Conservation (phyloP, 768 basidiomycete species). For the Lactifluus hygrophoroides region DNA sequence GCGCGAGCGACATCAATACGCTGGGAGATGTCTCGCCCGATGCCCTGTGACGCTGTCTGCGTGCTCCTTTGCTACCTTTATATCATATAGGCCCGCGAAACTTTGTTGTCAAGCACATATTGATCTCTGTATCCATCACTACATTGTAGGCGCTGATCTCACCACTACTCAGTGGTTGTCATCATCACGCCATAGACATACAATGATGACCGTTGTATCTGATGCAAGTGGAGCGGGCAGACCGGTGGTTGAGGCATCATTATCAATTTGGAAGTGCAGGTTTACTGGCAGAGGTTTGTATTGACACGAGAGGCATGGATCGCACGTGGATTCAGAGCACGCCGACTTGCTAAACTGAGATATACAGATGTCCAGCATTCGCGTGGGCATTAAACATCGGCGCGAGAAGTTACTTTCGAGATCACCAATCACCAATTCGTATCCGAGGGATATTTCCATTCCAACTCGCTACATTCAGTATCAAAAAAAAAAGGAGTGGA, state of each 20-base stretch:
- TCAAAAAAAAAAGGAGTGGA: background rate
- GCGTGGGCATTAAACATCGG: too few relatives aligned
- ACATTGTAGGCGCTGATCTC: background rate
- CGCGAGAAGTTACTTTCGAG: too few relatives aligned
- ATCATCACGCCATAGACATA: background rate
- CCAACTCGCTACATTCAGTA: background rate
- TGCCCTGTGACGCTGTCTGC: constrained; percentile 42
- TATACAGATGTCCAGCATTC: too few relatives aligned
- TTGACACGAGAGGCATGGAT: too few relatives aligned
- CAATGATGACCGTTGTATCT: background rate
- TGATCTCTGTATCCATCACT: background rate
- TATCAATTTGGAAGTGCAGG: background rate
- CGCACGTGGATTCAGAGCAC: too few relatives aligned
- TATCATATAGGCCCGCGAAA: too few relatives aligned
- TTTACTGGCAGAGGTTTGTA: background rate
- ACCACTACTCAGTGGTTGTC: background rate
- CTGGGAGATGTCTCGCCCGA: constrained; percentile 66
- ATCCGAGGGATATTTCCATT: background rate
- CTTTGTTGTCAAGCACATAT: background rate
- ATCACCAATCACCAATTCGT: too few relatives aligned
- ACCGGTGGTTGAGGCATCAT: background rate
- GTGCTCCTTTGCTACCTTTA: background rate
- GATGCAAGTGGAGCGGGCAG: background rate
- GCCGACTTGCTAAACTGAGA: too few relatives aligned
- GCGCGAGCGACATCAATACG: constrained; percentile 44